These are phyloP conservation scores for Astragalus glycyphyllos DNA, from an alignment of 306 rosid species.

Conservation along the genomic window DNA sequence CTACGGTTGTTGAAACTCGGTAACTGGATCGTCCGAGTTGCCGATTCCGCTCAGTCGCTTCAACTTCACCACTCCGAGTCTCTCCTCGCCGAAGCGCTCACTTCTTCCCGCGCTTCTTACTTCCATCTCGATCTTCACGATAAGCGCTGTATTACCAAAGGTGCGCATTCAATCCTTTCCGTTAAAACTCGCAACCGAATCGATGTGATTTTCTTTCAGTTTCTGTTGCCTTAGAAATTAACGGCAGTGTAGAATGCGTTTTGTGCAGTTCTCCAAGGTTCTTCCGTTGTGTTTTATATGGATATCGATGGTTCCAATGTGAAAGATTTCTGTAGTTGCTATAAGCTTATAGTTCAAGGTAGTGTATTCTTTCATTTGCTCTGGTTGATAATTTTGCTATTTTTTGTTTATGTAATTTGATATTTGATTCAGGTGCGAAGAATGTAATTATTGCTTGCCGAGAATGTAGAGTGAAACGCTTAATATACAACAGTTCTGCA, in stretches of 20 bases:
- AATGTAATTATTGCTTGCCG: conserved; percentile 82
- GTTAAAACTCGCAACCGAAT: neutral
- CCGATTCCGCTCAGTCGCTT: conserved; percentile 70
- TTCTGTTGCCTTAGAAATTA: conserved; percentile 25
- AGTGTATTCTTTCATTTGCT: conserved; percentile 43
- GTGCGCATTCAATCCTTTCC: conserved; percentile 34
- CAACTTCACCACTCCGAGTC: conserved; percentile 63
- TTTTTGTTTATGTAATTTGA: conserved; percentile 31
- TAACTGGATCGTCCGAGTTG: conserved; percentile 80
- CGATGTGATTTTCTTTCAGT: conserved; percentile 6
- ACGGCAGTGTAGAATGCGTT: conserved; percentile 23
- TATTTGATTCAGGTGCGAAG: conserved; percentile 73
- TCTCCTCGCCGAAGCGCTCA: conserved; percentile 58
- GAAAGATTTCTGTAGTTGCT: conserved; percentile 59
- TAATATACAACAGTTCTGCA: conserved; percentile 83
- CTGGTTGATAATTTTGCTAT: neutral
- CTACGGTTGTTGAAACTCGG: conserved; percentile 62
- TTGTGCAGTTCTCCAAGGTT: conserved; percentile 79
- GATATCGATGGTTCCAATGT: conserved; percentile 54
- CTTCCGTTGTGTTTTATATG: conserved; percentile 77
- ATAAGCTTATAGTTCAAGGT: conserved; percentile 83
- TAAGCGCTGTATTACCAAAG: conserved; percentile 56
- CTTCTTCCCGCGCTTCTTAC: conserved; percentile 76
- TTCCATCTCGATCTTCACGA: conserved; percentile 65
- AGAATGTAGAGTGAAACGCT: conserved; percentile 75